Base-by-base conservation (phyloP, 345 rosid species). In the Heritiera fomes region DNA sequence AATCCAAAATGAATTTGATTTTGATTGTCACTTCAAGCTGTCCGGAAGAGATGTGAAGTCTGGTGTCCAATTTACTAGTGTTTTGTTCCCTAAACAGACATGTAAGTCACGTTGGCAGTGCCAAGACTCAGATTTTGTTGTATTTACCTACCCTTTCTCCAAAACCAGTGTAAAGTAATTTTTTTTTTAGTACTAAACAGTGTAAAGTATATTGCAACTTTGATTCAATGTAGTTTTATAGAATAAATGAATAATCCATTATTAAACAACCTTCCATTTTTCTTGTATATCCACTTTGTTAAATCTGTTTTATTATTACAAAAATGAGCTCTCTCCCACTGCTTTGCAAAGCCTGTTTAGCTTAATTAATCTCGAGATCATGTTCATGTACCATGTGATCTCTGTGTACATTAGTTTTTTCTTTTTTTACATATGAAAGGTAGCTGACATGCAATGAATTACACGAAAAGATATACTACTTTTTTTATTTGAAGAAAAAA, bases 11-110 rank as follows among this genome's bases (percentile, higher is more conserved):
- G 23, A 53, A 8, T 1, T 32, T 32, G 30, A 12, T 55, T 72
- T 72, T 72, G 8, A 6, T 34, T 18, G 63, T 72, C 76, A 72
- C 32, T 38, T 72, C 62, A 10, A 9, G 62, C 11, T 40, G 62
- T 70, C 58, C 1, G 41, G 41, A 70, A 30, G 43, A 28, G 41
- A 28, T 28, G 38, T 28, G 74, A 49, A 20, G n/a, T 70, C 6
- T 30, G 41, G 40, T 70, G 20, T 69, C 40, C 8, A 2, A 41
- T 70, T 28, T 70, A 28, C 28, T 49, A 23, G 58, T 53, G 60
- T 53, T 32, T 72, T 53, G 32, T 53, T 53, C 59, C 49, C 76
- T 34, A 72, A 72, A 55, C 53, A 53, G 76, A 55, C 62, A 50
- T 15, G 60, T 3, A 50, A 5, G 41, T 28, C 41, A 47, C 73